Evolutionary conservation across 2,329 filamentous ascomycete species (phyloP).

Genomic region (Talaromyces sp.): DNA sequence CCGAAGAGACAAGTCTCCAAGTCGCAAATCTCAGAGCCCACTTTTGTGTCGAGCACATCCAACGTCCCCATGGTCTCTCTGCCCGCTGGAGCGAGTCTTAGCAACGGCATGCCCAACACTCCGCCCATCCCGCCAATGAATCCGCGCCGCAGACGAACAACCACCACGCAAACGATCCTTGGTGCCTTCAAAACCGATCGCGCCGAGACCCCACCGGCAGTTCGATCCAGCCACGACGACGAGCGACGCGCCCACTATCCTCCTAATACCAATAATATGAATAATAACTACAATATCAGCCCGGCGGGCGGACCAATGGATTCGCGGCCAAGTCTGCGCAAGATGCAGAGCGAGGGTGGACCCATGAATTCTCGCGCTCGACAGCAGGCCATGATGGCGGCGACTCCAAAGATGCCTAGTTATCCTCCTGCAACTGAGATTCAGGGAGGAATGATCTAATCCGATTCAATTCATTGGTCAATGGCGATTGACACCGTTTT

Average conservation of each 20-base stretch:
- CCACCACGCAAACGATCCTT: slow-evolving; percentile 40
- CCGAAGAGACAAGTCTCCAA: slow-evolving; percentile 60
- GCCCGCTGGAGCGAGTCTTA: slow-evolving; percentile 53
- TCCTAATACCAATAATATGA: slow-evolving; percentile 7
- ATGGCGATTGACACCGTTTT: not conserved
- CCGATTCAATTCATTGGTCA: not conserved
- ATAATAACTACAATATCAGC: slow-evolving; percentile 10
- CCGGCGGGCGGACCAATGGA: slow-evolving; percentile 22
- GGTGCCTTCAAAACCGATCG: slow-evolving; percentile 38
- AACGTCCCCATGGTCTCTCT: slow-evolving; percentile 57
- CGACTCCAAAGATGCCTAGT: slow-evolving; percentile 30
- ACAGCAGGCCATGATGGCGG: slow-evolving; percentile 35
- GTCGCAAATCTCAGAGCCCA: slow-evolving; percentile 60
- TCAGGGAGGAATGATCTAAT: slow-evolving; percentile 40
- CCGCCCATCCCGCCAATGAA: slow-evolving; percentile 59
- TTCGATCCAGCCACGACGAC: slow-evolving; percentile 31
- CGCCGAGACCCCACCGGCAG: slow-evolving; percentile 22
- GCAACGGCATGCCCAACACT: slow-evolving; percentile 48
- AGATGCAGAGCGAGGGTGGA: slow-evolving; percentile 50
- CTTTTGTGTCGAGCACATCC: slow-evolving; percentile 51
- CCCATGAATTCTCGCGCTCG: slow-evolving; percentile 46
- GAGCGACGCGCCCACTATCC: slow-evolving; percentile 35
- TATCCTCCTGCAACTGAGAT: slow-evolving; percentile 23
- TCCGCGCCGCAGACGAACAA: slow-evolving; percentile 53
- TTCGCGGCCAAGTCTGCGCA: slow-evolving; percentile 43